phyloP scores from a whole-genome alignment of 768 basidiomycete species.

The Dictyophora rubrovolvata region DNA sequence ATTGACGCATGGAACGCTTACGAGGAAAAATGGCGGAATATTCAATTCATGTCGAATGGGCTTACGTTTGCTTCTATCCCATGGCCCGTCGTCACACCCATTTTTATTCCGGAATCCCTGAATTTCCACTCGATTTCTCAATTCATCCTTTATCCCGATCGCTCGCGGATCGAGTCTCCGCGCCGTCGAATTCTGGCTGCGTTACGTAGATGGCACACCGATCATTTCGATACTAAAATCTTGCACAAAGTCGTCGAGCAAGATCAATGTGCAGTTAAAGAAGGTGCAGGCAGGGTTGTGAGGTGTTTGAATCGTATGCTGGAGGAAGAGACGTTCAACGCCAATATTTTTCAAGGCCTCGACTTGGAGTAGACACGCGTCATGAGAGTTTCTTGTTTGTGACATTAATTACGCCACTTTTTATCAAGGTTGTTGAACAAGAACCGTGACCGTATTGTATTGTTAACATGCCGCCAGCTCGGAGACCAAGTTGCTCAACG shows the following conservation, averaged over 20 bases:
- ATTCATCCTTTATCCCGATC: constrained; percentile 55
- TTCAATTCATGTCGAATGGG: constrained; percentile 21
- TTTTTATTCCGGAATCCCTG: constrained; percentile 39
- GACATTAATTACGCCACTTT: neutral
- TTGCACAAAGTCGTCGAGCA: constrained; percentile 24
- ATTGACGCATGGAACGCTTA: constrained; percentile 52
- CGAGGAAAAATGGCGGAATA: constrained; percentile 50
- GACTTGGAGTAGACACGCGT: neutral
- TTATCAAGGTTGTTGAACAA: too few relatives aligned
- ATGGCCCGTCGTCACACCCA: constrained; percentile 49
- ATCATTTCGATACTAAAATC: constrained; percentile 36
- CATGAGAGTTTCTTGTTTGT: neutral
- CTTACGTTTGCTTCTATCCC: constrained; percentile 56
- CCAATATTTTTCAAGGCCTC: neutral
- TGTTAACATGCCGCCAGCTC: too few relatives aligned
- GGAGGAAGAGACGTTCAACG: neutral
- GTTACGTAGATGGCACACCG: constrained; percentile 44
- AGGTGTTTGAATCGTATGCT: constrained; percentile 30
- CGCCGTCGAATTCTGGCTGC: constrained; percentile 33
- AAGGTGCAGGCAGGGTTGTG: constrained; percentile 30
- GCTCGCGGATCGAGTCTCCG: constrained; percentile 42
- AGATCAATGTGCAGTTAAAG: constrained; percentile 24
- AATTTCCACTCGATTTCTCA: constrained; percentile 38
- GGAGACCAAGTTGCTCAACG: too few relatives aligned
- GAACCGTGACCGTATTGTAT: too few relatives aligned